These are phyloP conservation scores for Fusarium musae DNA, from an alignment of 2,329 filamentous ascomycete species.

Conservation along the genomic window DNA sequence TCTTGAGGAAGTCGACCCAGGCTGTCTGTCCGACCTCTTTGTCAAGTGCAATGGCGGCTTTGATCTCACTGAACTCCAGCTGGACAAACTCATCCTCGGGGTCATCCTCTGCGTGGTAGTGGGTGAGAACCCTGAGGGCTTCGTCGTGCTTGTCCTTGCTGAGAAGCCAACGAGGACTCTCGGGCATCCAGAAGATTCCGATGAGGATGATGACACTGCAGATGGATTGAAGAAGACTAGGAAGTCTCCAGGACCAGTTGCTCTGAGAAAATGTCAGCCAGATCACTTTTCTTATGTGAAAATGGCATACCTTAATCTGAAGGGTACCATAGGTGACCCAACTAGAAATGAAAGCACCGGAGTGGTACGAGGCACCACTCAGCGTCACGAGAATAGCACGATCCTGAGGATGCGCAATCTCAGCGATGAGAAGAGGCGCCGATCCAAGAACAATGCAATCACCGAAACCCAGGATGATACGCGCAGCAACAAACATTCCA, in stretches of 20 bases:
- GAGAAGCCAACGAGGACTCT: slow-evolving; percentile 38
- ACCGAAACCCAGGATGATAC: slow-evolving; percentile 21
- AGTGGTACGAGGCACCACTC: slow-evolving; percentile 9
- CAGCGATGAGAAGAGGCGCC: slow-evolving; percentile 13
- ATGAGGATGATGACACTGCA: slow-evolving; percentile 25
- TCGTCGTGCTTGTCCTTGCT: slow-evolving; percentile 38
- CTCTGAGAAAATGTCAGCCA: background rate
- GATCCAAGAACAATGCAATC: slow-evolving; percentile 6
- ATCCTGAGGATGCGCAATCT: slow-evolving; percentile 10
- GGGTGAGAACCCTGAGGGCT: slow-evolving; percentile 20
- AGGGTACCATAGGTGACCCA: slow-evolving; percentile 19
- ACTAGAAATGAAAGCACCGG: slow-evolving; percentile 17
- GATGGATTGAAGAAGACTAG: slow-evolving; percentile 11
- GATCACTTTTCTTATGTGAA: fast-evolving
- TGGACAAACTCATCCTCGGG: slow-evolving; percentile 17
- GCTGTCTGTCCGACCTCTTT: slow-evolving; percentile 24
- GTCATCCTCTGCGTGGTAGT: slow-evolving; percentile 35
- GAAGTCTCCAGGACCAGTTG: slow-evolving; percentile 18
- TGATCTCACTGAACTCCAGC: slow-evolving; percentile 32
- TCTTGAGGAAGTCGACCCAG: slow-evolving; percentile 40
- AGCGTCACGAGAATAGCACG: slow-evolving; percentile 17
- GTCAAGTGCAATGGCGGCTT: slow-evolving; percentile 28
- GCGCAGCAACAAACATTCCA: slow-evolving; percentile 25
- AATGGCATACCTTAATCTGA: background rate
- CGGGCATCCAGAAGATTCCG: slow-evolving; percentile 24